Conservation (phyloP, 345 rosid genomes). For the Aquilaria malaccensis region DNA sequence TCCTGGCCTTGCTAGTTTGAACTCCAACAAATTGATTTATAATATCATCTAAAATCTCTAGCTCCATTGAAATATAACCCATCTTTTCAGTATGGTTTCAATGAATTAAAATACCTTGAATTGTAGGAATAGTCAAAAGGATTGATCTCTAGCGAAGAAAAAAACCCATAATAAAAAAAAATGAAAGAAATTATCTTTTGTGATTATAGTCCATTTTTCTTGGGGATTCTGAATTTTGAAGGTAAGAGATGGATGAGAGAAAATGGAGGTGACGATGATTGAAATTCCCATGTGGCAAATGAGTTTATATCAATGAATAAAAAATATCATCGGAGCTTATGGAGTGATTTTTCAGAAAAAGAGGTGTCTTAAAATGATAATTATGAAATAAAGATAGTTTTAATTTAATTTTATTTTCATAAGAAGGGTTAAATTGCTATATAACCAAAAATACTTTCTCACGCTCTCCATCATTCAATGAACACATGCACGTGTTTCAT, state of each 20-base stretch:
- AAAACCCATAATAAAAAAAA: background rate
- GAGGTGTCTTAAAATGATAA: no score
- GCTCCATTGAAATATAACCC: conserved; percentile 38
- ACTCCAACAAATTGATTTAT: conserved; percentile 62
- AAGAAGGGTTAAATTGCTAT: no score
- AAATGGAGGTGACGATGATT: conserved; percentile 8
- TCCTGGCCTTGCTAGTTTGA: conserved; percentile 51
- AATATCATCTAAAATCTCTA: conserved; percentile 63
- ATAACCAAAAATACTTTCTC: no score
- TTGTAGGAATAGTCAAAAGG: background rate
- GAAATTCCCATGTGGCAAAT: conserved; percentile 28
- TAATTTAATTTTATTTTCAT: no score
- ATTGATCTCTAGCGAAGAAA: background rate
- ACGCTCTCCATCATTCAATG: no score
- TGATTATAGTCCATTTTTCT: background rate
- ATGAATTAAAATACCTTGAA: background rate
- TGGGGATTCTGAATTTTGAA: background rate
- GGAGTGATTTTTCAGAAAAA: background rate
- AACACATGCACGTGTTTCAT: no score
- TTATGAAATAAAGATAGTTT: no score
- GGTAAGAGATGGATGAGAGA: background rate
- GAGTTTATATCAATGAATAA: conserved; percentile 6
- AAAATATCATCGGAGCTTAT: no score
- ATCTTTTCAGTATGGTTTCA: conserved; percentile 2
- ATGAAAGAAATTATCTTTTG: no score